phyloP scores from a whole-genome alignment of 108 stramenopile species.

The Nitzschia inconspicua region DNA sequence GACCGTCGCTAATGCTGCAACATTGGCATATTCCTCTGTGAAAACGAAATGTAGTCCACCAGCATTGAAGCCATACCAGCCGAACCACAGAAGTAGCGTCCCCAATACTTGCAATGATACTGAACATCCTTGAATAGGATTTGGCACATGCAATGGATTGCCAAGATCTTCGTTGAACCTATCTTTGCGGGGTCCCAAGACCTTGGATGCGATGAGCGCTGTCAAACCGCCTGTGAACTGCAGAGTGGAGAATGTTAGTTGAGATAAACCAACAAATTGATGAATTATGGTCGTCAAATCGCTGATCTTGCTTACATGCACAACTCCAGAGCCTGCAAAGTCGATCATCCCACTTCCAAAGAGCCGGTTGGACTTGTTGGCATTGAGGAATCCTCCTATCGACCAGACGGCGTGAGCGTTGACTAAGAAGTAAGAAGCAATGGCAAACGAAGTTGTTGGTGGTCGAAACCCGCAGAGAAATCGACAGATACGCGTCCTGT shows the following conservation, averaged over 20 bases:
- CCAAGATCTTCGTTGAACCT: slow-evolving; percentile 60
- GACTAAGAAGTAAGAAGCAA: too few species aligned
- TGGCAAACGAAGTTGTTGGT: too few species aligned
- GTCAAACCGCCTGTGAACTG: slow-evolving; percentile 67
- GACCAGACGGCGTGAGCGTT: too few species aligned
- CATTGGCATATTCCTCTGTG: slow-evolving; percentile 4
- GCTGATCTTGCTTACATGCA: too few species aligned
- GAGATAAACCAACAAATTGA: too few species aligned
- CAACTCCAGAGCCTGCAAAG: slow-evolving; percentile 66
- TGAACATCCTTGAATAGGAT: slow-evolving; percentile 23
- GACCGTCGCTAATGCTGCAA: slow-evolving; percentile 63
- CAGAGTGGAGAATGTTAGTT: too few species aligned
- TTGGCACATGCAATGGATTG: slow-evolving; percentile 43
- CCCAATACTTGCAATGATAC: slow-evolving; percentile 28
- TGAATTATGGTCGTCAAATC: too few species aligned
- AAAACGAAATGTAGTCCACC: slow-evolving; percentile 60
- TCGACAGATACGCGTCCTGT: too few species aligned
- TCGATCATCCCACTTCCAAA: slow-evolving; percentile 61
- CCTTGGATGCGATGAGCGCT: slow-evolving; percentile 56
- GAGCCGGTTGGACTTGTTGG: slow-evolving; percentile 16
- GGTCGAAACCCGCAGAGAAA: too few species aligned
- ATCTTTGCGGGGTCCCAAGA: slow-evolving; percentile 64
- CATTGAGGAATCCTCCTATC: too few species aligned
- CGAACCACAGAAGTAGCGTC: slow-evolving; percentile 86
- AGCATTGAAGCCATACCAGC: slow-evolving; percentile 91